These are phyloP conservation scores for Colletotrichum graminicola DNA, from an alignment of 2,329 filamentous ascomycete species.

Conservation along the genomic window DNA sequence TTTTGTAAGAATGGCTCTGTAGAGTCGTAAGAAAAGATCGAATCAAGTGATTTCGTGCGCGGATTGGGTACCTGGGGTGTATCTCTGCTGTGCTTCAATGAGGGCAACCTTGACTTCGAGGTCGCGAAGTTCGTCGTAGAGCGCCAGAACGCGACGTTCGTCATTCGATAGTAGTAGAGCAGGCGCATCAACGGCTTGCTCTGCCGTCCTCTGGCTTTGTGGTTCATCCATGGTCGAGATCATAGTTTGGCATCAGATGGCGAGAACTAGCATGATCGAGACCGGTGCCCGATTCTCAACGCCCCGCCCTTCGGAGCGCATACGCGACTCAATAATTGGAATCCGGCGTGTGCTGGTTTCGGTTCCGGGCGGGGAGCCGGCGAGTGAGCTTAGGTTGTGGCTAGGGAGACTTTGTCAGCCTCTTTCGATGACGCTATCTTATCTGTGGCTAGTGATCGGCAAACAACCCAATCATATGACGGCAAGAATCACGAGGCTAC, in stretches of 20 bases:
- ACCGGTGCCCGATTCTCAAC: conserved; percentile 10
- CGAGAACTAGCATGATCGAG: neutral
- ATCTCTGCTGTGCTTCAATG: conserved; percentile 63
- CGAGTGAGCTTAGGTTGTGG: conserved; percentile 11
- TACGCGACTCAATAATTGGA: conserved; percentile 26
- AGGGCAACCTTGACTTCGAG: conserved; percentile 79
- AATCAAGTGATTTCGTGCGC: too few relatives aligned
- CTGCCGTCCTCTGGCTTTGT: conserved; percentile 18
- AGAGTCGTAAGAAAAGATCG: neutral
- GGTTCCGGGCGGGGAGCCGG: conserved; percentile 20
- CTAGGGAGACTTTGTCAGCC: conserved; percentile 5
- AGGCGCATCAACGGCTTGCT: conserved; percentile 51
- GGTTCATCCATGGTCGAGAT: conserved; percentile 47
- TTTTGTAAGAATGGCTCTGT: conserved; percentile 21
- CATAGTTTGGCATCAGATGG: conserved; percentile 9
- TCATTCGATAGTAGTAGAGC: conserved; percentile 71
- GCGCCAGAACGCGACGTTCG: conserved; percentile 74
- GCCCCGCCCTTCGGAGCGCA: conserved; percentile 29
- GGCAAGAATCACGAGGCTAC: conserved; percentile 39
- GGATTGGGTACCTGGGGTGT: conserved; percentile 51
- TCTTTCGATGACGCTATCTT: conserved; percentile 1
- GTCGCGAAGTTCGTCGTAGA: conserved; percentile 79
- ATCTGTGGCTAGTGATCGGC: conserved; percentile 18
- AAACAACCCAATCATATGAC: conserved; percentile 38
- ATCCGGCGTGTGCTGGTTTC: conserved; percentile 15